These are phyloP conservation scores for Fusarium sp. DNA, from an alignment of 2,329 filamentous ascomycete species.

Conservation along the genomic window DNA sequence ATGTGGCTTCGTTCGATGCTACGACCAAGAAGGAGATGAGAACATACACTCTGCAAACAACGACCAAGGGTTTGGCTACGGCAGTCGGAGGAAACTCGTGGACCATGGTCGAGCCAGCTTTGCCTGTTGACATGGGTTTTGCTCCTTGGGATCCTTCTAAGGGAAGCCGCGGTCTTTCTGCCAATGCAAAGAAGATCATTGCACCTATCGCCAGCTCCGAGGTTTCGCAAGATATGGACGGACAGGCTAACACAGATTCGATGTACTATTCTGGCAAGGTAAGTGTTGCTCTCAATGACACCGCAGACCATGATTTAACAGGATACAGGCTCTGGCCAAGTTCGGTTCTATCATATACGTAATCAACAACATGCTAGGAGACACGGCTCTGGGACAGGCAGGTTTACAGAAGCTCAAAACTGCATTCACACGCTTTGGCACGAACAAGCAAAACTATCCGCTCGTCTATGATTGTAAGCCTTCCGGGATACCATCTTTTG, in stretches of 20 bases:
- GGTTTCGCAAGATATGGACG: conserved; percentile 79
- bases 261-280: conserved; percentile 96
- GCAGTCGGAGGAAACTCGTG: conserved; percentile 79
- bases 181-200: conserved; percentile 70
- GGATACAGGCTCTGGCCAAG: conserved; percentile 74
- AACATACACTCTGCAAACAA: conserved; percentile 77
- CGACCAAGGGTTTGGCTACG: conserved; percentile 85
- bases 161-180: conserved; percentile 63
- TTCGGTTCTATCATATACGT: conserved; percentile 78
- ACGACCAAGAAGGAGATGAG: conserved; percentile 64
- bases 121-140: conserved; percentile 82
- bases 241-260: conserved; percentile 80
- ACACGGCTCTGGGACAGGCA: conserved; percentile 67
- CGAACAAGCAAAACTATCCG: conserved; percentile 76
- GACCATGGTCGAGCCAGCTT: conserved; percentile 80
- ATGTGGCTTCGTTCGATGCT: conserved; percentile 79
- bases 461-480: conserved; percentile 73
- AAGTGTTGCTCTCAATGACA: conserved; percentile 15
- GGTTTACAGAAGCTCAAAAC: conserved; percentile 73
- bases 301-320: conserved; percentile 5
- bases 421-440: conserved; percentile 74
- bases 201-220: conserved; percentile 76
- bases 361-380: conserved; percentile 71
- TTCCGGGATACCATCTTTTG: not conserved
- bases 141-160: conserved; percentile 77